A percentile compares a stretch with the other conserved stretches of the same genome.
phyloP scores from a whole-genome alignment of 176 grass and related monocot genomes.

The Musa schizocarpa region DNA sequence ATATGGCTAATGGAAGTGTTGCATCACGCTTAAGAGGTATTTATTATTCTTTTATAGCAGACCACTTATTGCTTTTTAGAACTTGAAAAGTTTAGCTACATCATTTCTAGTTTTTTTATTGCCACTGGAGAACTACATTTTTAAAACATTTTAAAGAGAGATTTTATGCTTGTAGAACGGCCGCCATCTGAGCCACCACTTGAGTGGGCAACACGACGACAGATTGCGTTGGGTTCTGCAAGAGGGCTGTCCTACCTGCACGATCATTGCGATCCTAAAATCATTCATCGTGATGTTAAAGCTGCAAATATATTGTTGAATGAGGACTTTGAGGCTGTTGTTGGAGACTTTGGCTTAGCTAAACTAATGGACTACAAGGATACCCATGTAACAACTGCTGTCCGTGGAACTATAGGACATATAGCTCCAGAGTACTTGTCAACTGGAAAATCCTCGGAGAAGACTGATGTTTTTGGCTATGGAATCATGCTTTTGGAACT shows the following conservation, averaged over 20 bases:
- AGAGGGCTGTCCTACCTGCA: slow-evolving; percentile 14
- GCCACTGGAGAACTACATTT: not conserved
- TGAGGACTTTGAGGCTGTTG: slow-evolving; percentile 18
- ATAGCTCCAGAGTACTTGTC: slow-evolving; percentile 15
- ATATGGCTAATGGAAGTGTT: slow-evolving; percentile 21
- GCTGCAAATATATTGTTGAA: slow-evolving; percentile 19
- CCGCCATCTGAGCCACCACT: slow-evolving; percentile 15
- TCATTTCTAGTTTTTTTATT: not conserved
- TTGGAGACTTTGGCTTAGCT: slow-evolving; percentile 15
- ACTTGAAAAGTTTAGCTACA: not conserved
- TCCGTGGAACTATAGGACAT: slow-evolving; percentile 13
- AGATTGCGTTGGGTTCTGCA: slow-evolving; percentile 11
- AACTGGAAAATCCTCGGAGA: slow-evolving; percentile 16
- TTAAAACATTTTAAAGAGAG: not conserved
- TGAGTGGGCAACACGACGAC: slow-evolving; percentile 7
- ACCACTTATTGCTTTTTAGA: not conserved
- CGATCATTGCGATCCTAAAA: slow-evolving; percentile 21
- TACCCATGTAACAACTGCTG: slow-evolving; percentile 15
- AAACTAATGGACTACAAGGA: slow-evolving; percentile 20
- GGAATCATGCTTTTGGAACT: slow-evolving; percentile 21
- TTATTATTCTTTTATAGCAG: not conserved
- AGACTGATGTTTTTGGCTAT: slow-evolving; percentile 20
- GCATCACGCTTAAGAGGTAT: slow-evolving; percentile 16
- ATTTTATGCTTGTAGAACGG: not conserved
- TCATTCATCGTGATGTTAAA: slow-evolving; percentile 17